Evolutionary conservation across 345 rosid genomes (phyloP).

Genomic region (Eutrema yunnanense): DNA sequence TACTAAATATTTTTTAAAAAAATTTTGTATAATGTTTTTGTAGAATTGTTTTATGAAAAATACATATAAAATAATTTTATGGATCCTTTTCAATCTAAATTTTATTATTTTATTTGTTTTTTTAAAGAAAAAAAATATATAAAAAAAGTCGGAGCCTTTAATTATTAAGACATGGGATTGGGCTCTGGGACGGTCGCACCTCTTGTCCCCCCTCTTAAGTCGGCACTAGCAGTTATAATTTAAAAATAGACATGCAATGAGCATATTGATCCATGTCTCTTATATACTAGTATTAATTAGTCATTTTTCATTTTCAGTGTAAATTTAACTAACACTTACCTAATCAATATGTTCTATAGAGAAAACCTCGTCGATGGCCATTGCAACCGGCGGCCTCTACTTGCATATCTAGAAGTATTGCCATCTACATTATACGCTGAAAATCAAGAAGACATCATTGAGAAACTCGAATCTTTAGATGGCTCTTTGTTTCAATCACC

Average conservation of each 20-base stretch:
- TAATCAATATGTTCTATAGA: constrained; percentile 7
- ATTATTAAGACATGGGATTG: too few relatives aligned
- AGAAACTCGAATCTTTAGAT: constrained; percentile 18
- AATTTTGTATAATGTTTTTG: too few relatives aligned
- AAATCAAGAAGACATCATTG: constrained; percentile 24
- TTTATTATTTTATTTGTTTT: too few relatives aligned
- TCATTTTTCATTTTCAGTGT: not conserved
- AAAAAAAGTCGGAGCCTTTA: too few relatives aligned
- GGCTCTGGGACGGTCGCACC: too few relatives aligned
- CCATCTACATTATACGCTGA: constrained; percentile 13
- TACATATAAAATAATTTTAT: too few relatives aligned
- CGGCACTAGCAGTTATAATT: too few relatives aligned
- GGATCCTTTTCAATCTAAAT: too few relatives aligned
- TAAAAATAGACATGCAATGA: not conserved
- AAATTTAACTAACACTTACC: not conserved
- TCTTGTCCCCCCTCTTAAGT: too few relatives aligned
- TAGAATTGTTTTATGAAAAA: too few relatives aligned
- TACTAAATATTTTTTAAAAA: too few relatives aligned
- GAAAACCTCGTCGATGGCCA: constrained; percentile 28
- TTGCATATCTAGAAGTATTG: constrained; percentile 47
- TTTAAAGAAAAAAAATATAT: too few relatives aligned
- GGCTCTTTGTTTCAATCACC: constrained; percentile 63
- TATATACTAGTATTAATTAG: not conserved
- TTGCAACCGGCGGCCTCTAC: constrained; percentile 16
- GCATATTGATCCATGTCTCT: not conserved